phyloP scores from a whole-genome alignment of 176 grass and related monocot genomes.

The Eremochloa ophiuroides region DNA sequence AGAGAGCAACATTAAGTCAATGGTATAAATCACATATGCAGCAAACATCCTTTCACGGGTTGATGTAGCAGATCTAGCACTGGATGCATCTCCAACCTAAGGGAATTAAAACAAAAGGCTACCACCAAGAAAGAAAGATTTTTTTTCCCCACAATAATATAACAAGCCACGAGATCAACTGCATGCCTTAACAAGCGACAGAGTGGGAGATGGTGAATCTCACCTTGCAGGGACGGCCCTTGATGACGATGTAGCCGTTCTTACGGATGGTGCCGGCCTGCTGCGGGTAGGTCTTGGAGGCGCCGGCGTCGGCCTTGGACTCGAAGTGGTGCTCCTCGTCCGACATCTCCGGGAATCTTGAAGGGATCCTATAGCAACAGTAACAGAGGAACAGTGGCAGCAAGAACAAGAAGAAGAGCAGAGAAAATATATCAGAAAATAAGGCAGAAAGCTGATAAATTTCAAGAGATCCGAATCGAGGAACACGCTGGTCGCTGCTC shows the following conservation, averaged over 20 bases:
- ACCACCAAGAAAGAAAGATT: not conserved
- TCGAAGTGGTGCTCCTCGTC: constrained; percentile 54
- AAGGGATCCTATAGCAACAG: not conserved
- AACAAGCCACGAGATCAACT: not conserved
- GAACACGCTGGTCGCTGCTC: not conserved
- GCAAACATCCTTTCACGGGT: not conserved
- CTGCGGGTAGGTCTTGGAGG: constrained; percentile 57
- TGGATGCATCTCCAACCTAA: not conserved
- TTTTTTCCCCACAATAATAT: not conserved
- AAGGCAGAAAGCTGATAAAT: too few relatives aligned
- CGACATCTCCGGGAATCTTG: constrained; percentile 35
- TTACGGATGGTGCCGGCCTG: constrained; percentile 52
- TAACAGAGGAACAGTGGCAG: not conserved
- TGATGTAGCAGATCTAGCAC: not conserved
- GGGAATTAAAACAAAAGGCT: not conserved
- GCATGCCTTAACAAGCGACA: not conserved
- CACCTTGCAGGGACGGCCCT: constrained; percentile 48
- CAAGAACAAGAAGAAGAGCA: not conserved
- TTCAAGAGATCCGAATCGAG: not conserved
- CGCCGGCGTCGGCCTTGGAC: constrained; percentile 53
- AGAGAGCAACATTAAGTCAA: not conserved
- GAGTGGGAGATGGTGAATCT: not conserved
- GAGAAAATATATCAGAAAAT: not conserved
- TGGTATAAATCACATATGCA: not conserved
- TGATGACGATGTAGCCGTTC: constrained; percentile 48